Evolutionary conservation across 164 flowering plant genomes (phyloP).

Genomic region (Paratinospora sagittata): DNA sequence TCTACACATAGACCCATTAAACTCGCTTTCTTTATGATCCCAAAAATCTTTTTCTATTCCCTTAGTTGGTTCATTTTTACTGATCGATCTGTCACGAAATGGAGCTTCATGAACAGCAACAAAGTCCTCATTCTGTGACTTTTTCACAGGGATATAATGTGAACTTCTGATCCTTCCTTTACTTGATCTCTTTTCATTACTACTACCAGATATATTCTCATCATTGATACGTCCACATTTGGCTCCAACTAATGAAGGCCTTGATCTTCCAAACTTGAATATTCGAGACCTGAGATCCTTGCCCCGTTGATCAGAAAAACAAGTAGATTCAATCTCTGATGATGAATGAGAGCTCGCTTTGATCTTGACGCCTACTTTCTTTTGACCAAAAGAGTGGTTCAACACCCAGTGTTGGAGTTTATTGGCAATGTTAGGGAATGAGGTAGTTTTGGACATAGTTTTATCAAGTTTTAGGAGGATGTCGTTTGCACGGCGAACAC

Average conservation of each 20-base stretch:
- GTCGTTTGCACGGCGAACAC: slow-evolving; percentile 56
- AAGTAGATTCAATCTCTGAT: slow-evolving; percentile 10
- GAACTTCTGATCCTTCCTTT: slow-evolving; percentile 22
- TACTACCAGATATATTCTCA: slow-evolving; percentile 14
- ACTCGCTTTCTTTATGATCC: slow-evolving; percentile 33
- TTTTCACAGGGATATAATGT: slow-evolving; percentile 21
- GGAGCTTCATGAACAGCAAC: slow-evolving; percentile 16
- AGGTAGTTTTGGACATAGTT: slow-evolving; percentile 20
- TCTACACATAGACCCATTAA: background rate
- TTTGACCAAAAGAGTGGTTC: slow-evolving; percentile 20
- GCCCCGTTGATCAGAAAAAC: slow-evolving; percentile 9
- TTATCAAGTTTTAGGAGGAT: slow-evolving; percentile 45
- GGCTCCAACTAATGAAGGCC: slow-evolving; percentile 32
- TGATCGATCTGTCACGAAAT: slow-evolving; percentile 17
- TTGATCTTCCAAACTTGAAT: slow-evolving; percentile 44
- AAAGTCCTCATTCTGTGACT: background rate
- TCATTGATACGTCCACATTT: slow-evolving; percentile 12
- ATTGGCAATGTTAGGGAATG: slow-evolving; percentile 19
- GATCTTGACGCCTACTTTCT: slow-evolving; percentile 52
- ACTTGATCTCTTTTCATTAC: too few species aligned
- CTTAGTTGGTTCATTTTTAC: background rate
- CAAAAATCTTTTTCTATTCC: background rate
- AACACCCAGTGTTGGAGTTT: slow-evolving; percentile 27
- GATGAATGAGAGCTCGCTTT: slow-evolving; percentile 21
- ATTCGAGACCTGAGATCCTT: slow-evolving; percentile 24